A percentile compares a stretch with the other conserved stretches of the same genome.
These are phyloP conservation scores for Camellia sinensis DNA, from an alignment of 148 eudicot species.

Conservation along the genomic window DNA sequence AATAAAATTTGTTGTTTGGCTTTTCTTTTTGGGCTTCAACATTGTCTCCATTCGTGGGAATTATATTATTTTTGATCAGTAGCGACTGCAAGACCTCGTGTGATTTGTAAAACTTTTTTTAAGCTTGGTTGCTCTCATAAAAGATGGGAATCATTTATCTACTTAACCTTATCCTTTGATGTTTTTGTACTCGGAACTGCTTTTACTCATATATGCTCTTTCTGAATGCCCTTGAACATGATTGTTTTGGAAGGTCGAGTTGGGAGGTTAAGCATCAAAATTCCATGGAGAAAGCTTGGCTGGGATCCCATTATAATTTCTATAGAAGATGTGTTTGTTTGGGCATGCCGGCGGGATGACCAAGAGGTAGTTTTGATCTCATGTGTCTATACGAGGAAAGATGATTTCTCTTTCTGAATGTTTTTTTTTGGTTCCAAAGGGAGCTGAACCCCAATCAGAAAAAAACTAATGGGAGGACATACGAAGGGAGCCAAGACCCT, in stretches of 20 bases:
- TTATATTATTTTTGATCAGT: no score
- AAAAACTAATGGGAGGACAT: no score
- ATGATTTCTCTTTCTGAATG: background rate
- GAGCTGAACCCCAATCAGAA: no score
- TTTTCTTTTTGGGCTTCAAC: no score
- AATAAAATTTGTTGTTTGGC: no score
- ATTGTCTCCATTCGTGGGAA: no score
- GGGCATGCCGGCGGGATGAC: constrained; percentile 75
- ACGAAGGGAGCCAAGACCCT: no score
- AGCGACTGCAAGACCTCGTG: no score
- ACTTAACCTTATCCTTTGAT: no score
- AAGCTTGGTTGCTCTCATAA: background rate
- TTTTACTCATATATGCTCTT: background rate
- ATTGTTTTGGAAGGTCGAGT: constrained; percentile 60
- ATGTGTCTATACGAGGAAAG: constrained; percentile 3
- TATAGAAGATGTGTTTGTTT: constrained; percentile 80
- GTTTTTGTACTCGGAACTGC: background rate
- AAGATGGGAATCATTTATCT: background rate
- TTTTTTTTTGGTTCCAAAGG: no score
- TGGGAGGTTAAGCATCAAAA: constrained; percentile 88
- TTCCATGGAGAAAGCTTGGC: constrained; percentile 98
- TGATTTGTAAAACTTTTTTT: no score
- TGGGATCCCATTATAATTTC: constrained; percentile 93
- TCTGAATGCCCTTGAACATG: background rate
- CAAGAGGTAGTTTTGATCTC: constrained; percentile 60